phyloP scores from a whole-genome alignment of 495 filamentous ascomycete genomes.

The Daldinia concentrica region DNA sequence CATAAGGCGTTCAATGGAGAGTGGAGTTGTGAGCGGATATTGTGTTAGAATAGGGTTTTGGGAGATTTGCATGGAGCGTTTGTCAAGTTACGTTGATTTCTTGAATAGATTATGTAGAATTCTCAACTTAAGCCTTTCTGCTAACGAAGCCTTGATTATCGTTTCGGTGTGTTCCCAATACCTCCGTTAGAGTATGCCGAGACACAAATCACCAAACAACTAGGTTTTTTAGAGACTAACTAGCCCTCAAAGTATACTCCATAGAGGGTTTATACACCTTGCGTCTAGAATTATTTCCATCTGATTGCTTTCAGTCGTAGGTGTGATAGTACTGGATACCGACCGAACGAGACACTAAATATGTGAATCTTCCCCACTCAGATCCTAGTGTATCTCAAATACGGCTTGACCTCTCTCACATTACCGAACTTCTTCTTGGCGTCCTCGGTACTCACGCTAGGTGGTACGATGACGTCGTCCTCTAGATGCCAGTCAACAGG shows the following conservation, averaged over 20 bases:
- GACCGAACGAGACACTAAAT: not conserved
- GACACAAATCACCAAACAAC: not conserved
- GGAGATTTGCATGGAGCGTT: conserved; percentile 12
- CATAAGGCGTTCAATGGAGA: conserved; percentile 6
- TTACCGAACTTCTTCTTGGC: conserved; percentile 90
- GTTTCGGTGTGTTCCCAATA: not conserved
- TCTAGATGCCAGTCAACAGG: conserved; percentile 91
- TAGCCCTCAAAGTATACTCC: not conserved
- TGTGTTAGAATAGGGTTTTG: not conserved
- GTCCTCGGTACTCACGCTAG: conserved; percentile 81
- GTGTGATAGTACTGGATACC: not conserved
- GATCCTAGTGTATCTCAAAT: conserved; percentile 69
- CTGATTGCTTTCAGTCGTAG: not conserved
- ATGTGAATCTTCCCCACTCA: not conserved
- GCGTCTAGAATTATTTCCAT: not conserved
- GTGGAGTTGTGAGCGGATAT: conserved; percentile 1
- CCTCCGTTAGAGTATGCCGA: not conserved
- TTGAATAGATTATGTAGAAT: not conserved
- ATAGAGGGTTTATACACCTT: not conserved
- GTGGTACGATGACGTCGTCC: conserved; percentile 95
- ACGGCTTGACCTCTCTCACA: conserved; percentile 93
- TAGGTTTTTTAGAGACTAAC: not conserved
- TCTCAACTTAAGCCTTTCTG: not conserved
- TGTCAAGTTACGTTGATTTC: not conserved
- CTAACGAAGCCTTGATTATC: not conserved